Evolutionary conservation across 2,329 filamentous ascomycete genomes (phyloP).

Genomic region (Aspergillus sp.): DNA sequence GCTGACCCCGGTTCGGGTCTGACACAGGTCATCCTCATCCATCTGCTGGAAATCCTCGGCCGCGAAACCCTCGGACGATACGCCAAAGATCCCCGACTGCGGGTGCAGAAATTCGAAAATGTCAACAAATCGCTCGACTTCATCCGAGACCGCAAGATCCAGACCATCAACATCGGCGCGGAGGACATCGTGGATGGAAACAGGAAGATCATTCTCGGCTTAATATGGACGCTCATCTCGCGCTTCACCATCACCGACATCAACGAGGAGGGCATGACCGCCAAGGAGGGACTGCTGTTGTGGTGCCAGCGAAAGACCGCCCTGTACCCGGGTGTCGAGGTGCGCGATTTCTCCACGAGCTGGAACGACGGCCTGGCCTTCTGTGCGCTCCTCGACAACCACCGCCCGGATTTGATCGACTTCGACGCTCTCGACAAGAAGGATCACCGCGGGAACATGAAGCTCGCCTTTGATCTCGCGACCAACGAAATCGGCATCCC

Average conservation of each 20-base stretch:
- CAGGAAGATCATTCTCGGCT: conserved; percentile 90
- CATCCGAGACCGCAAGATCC: conserved; percentile 84
- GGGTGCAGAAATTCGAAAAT: conserved; percentile 97
- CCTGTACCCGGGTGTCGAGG: conserved; percentile 95
- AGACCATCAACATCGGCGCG: conserved; percentile 97
- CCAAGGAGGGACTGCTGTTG: conserved; percentile 88
- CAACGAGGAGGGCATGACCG: conserved; percentile 95
- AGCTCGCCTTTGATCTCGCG: conserved; percentile 94
- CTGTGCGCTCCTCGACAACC: conserved; percentile 93
- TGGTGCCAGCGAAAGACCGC: conserved; percentile 99
- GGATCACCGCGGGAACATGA: conserved; percentile 96
- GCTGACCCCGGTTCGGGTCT: conserved; percentile 1
- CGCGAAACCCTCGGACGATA: conserved; percentile 94
- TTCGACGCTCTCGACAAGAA: conserved; percentile 91
- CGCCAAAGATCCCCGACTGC: conserved; percentile 91
- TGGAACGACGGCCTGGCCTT: conserved; percentile 98
- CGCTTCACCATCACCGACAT: conserved; percentile 99
- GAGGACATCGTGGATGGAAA: conserved; percentile 99
- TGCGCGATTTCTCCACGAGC: conserved; percentile 89
- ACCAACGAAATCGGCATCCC: conserved; percentile 96
- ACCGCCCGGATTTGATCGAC: conserved; percentile 94
- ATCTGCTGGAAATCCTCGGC: conserved; percentile 93
- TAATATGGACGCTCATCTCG: conserved; percentile 98
- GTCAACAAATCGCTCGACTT: conserved; percentile 94
- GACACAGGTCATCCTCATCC: conserved; percentile 81